These are phyloP conservation scores for Rosa lucieae DNA, from an alignment of 306 rosid species.

Conservation along the genomic window DNA sequence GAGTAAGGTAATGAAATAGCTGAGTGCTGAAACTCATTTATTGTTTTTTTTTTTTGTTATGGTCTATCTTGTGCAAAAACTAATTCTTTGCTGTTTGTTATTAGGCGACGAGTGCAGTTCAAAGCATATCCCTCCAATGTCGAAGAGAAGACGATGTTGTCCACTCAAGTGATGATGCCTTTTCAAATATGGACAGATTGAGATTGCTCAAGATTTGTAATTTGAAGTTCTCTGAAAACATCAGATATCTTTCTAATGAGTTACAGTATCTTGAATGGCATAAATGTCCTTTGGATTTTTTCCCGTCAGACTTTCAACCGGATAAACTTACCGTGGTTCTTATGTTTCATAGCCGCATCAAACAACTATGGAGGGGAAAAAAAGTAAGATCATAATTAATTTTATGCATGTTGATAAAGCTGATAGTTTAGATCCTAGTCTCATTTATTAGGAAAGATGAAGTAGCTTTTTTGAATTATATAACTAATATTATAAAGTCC, in stretches of 20 bases:
- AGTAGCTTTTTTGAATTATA: background rate
- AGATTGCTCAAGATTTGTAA: background rate
- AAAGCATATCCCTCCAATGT: background rate
- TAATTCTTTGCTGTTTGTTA: background rate
- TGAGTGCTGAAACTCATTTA: no score
- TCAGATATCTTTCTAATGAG: background rate
- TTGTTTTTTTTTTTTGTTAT: background rate
- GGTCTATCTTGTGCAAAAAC: background rate
- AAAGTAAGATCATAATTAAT: background rate
- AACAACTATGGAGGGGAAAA: background rate
- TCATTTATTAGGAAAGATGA: background rate
- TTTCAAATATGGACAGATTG: background rate
- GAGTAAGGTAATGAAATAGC: constrained; percentile 1
- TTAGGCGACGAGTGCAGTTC: background rate
- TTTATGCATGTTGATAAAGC: background rate
- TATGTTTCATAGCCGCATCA: background rate
- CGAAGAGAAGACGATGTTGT: background rate
- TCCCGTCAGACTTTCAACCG: background rate
- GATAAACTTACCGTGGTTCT: background rate
- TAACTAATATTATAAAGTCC: no score
- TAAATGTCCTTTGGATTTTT: background rate
- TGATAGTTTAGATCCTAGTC: background rate
- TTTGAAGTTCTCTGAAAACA: background rate
- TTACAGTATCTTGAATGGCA: background rate
- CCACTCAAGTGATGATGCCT: background rate